Percentiles rank a stretch among this genome's conserved stretches.
These are phyloP conservation scores for Aspergillus chevalieri DNA, from an alignment of 2,329 filamentous ascomycete species.

Conservation along the genomic window DNA sequence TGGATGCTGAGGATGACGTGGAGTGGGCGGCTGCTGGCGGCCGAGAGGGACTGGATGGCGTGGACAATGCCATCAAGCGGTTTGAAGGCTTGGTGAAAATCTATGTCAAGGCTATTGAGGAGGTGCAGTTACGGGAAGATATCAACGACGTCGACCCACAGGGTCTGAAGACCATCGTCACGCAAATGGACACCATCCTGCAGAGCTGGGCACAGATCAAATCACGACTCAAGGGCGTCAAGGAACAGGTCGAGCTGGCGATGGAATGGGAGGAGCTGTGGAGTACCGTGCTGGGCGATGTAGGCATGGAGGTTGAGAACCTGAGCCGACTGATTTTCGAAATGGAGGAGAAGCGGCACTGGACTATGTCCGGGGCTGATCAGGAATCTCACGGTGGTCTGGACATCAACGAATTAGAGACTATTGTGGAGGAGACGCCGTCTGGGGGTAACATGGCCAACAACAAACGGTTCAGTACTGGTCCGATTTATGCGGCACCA, in stretches of 20 bases:
- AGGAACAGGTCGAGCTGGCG: conserved; percentile 86
- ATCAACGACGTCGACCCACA: conserved; percentile 64
- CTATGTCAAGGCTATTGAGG: conserved; percentile 90
- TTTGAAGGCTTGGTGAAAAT: conserved; percentile 89
- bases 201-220: conserved; percentile 80
- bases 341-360: conserved; percentile 93
- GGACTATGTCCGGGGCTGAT: conserved; percentile 57
- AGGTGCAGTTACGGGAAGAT: conserved; percentile 73
- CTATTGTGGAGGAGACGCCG: conserved; percentile 84
- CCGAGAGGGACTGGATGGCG: conserved; percentile 47
- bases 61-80: conserved; percentile 64
- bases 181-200: conserved; percentile 84
- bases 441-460: conserved; percentile 46
- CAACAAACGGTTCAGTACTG: conserved; percentile 64
- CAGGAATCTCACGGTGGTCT: conserved; percentile 49
- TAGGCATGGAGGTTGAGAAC: conserved; percentile 79
- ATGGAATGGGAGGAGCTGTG: conserved; percentile 99
- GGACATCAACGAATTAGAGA: conserved; percentile 85
- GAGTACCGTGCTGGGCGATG: conserved; percentile 88
- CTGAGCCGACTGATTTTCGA: conserved; percentile 81
- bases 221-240: conserved; percentile 67
- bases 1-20: conserved; percentile 94
- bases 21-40: conserved; percentile 93
- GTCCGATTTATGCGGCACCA: conserved; percentile 51
- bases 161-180: conserved; percentile 68